A percentile compares a stretch with the other conserved stretches of the same genome.
Evolutionary conservation across 257 asterid species (phyloP).

Genomic region (Solanum paucissectum): DNA sequence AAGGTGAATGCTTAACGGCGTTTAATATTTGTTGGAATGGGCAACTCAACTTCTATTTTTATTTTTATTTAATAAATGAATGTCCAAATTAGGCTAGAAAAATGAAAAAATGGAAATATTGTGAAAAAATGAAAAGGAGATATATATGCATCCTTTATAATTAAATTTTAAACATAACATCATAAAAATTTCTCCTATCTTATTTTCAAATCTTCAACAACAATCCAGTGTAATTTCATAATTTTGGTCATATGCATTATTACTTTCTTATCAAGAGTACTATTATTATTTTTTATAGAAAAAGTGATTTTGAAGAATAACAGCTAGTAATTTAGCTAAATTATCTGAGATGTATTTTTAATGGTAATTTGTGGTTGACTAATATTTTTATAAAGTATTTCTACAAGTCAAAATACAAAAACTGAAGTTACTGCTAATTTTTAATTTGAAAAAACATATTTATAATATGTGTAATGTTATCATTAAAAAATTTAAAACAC

Average conservation of each 20-base stretch:
- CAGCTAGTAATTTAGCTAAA: not conserved
- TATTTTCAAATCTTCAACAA: not conserved
- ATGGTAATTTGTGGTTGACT: not conserved
- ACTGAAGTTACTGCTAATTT: not conserved
- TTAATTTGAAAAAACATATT: fast-evolving
- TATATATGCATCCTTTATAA: not conserved
- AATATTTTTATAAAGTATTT: not conserved
- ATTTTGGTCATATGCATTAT: not conserved
- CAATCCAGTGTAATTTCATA: not conserved
- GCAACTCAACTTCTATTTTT: not conserved
- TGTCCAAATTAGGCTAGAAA: not conserved
- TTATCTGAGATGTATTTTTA: not conserved
- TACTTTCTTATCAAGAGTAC: not conserved
- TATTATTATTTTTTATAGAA: not conserved
- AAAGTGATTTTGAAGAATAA: not conserved
- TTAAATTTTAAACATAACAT: not conserved
- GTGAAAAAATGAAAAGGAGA: no score
- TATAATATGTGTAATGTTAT: not conserved
- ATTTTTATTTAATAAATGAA: not conserved
- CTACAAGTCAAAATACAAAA: not conserved
- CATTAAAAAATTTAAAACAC: not conserved
- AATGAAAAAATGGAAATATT: not conserved
- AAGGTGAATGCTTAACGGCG: not conserved
- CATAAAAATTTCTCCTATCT: not conserved
- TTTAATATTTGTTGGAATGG: not conserved